Conservation (phyloP, 2,329 filamentous ascomycete species). For the Phaeosphaeriaceae sp. region DNA sequence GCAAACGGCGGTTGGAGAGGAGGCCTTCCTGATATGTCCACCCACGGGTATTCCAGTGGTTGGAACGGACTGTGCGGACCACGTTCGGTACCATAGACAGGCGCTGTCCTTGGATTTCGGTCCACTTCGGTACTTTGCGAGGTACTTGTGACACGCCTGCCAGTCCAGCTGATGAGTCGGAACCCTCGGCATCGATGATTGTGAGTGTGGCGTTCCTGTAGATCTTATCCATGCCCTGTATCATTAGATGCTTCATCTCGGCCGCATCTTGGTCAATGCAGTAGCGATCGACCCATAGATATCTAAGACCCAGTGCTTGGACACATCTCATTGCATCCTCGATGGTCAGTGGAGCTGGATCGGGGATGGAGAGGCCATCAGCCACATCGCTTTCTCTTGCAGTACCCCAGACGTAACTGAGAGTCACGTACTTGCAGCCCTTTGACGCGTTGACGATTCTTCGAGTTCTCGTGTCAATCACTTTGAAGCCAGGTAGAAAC, state of each 20-base stretch:
- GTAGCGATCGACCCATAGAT: conserved; percentile 1
- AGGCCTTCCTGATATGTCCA: conserved; percentile 6
- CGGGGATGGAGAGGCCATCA: neutral
- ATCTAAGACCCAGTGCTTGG: neutral
- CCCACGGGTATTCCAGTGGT: neutral
- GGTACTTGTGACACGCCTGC: neutral
- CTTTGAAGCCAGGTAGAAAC: conserved; percentile 2
- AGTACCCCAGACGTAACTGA: conserved; percentile 8
- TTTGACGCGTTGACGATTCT: neutral
- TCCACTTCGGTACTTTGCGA: neutral
- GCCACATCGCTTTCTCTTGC: neutral
- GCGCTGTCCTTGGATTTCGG: neutral
- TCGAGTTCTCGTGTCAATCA: conserved; percentile 6
- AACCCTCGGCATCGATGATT: neutral
- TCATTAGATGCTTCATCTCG: neutral
- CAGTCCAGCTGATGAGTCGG: neutral
- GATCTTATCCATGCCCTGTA: neutral
- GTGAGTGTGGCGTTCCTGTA: neutral
- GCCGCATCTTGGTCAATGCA: neutral
- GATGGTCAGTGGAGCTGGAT: neutral
- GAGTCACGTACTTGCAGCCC: neutral
- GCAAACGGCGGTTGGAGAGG: neutral
- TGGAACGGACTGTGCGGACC: neutral
- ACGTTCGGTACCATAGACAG: neutral
- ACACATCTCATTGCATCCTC: conserved; percentile 7